These are phyloP conservation scores for Dalbergia cochinchinensis DNA, from an alignment of 306 rosid species.

Conservation along the genomic window DNA sequence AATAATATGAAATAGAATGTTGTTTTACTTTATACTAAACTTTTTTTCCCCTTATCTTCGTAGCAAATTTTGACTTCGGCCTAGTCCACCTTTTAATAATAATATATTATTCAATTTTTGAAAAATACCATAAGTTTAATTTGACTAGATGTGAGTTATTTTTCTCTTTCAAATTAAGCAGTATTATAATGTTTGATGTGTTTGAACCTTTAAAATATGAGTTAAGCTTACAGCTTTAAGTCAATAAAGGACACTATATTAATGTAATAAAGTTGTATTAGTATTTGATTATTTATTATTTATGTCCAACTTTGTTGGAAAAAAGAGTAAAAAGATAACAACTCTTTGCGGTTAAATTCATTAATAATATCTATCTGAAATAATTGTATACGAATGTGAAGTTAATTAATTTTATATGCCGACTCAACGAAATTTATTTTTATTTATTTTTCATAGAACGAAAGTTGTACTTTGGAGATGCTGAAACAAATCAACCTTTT, in stretches of 20 bases:
- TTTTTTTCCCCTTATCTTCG: neutral
- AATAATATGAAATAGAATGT: too few species aligned
- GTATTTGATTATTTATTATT: too few species aligned
- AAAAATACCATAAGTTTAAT: too few species aligned
- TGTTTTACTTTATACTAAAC: too few species aligned
- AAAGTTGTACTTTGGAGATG: too few species aligned
- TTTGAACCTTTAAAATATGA: neutral
- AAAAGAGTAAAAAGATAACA: too few species aligned
- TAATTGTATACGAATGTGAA: neutral
- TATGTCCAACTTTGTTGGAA: too few species aligned
- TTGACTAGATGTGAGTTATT: neutral
- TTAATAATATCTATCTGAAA: neutral
- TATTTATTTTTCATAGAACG: too few species aligned
- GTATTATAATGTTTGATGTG: constrained; percentile 2
- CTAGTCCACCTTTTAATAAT: neutral
- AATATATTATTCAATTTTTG: neutral
- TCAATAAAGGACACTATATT: neutral
- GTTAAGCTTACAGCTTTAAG: neutral
- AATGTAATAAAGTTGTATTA: too few species aligned
- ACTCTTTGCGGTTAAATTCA: neutral
- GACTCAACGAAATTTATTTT: too few species aligned
- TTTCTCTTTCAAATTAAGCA: neutral
- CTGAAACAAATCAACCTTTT: neutral
- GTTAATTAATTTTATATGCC: neutral
- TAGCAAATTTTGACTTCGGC: neutral